Base-by-base conservation (phyloP, 1,284 basidiomycete genomes). In the Rhodotorula sp. region DNA sequence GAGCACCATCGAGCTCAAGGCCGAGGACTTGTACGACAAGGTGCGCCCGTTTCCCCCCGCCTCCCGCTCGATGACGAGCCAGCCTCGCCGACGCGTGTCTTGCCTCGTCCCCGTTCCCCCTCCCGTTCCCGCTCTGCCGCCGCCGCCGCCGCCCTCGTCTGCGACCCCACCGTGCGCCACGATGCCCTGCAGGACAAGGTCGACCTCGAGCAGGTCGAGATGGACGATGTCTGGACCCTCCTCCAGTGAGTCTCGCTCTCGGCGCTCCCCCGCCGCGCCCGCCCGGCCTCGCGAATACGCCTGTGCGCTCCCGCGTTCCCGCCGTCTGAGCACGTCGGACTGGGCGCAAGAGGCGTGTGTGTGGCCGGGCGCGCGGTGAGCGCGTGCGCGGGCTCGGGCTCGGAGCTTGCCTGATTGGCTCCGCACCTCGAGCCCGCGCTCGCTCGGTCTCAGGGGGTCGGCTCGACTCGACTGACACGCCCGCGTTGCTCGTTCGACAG, bases 211-310 rank as follows among this genome's bases (percentile, higher is more conserved):
- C 94, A 92, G 59, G 89, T 98, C 79, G 90, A 93, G 77, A 90
- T 98, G 80, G 93, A 95, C 76, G 94, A 97, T 79, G 93, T 97
- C 81, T 94, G 95, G 87, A 92, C 89, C 75, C 88, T 98, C 72
- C 88, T 98, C 64, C 94, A 97, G 83, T 94, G 87, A 78, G 84
- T 85, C 31, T 34, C 34, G 34, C 24, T 48, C 4, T 6, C 51
- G n/a, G n/a, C n/a, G n/a, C 46, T 5, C 53, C 18, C 46, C 8
- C 37, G 11, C 37, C 18, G 37, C 28, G 8, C 24, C 51, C 55
- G 16, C 20, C 28, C 24, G 24, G 40, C 37, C 55, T 34, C 53
- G n/a, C 4, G 50, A 51, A 51, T 11, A n/a, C 4, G n/a, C 50
- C 50, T 11, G 11, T 4, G 50, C n/a, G n/a, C n/a, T n/a, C n/a